Base-by-base conservation (phyloP, 495 filamentous ascomycete genomes). In the Echria macrotheca region DNA sequence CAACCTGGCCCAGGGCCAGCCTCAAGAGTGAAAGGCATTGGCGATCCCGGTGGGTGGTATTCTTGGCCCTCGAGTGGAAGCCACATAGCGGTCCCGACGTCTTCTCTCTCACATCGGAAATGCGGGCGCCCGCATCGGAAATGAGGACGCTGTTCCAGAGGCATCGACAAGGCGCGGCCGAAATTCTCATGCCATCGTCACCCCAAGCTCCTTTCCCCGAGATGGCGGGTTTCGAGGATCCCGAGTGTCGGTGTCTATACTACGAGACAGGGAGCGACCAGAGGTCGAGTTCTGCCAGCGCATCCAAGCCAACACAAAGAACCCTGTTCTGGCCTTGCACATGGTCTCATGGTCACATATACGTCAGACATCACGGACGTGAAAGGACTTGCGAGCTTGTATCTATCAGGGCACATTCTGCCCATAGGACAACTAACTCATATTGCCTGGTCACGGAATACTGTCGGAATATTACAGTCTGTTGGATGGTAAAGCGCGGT, bases 1-100 rank as follows among this genome's bases (percentile, higher is more conserved):
- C 52, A 8, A 50, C 52, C 36, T 59, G 44, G 49, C 56, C 56
- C 18, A 44, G 45, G 43, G 56, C 56, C 33, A 29, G 49, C 17
- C 53, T 59, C 38, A 39, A 33, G 23, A 53, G n/a, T 25, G 15
- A 32, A 19, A 15, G n/a, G 26, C 12, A 32, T 18, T 10, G 39
- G 17, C 18, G 5, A 23, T 14, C 29, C 9, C 11, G 32, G 17
- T 26, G 46, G 5, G 17, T 42, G 18, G 49, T 59, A 32, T 23
- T 47, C 26, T 47, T 59, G 14, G 37, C 6, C 26, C 37, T 58
- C 22, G 53, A 55, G 45, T 55, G 52, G 56, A 31, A 5, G 33
- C 49, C 56, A 4, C 56, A 59, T 39, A 50, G 52, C 45, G 48
- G 44, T 21, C 22, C 35, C 49, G 17, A 53, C 44, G 25, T 36